Evolutionary conservation across 1,139 yeast genomes (phyloP), one percentile per base, ranked within the genome.

Genomic region (Geotrichum restrictum): DNA sequence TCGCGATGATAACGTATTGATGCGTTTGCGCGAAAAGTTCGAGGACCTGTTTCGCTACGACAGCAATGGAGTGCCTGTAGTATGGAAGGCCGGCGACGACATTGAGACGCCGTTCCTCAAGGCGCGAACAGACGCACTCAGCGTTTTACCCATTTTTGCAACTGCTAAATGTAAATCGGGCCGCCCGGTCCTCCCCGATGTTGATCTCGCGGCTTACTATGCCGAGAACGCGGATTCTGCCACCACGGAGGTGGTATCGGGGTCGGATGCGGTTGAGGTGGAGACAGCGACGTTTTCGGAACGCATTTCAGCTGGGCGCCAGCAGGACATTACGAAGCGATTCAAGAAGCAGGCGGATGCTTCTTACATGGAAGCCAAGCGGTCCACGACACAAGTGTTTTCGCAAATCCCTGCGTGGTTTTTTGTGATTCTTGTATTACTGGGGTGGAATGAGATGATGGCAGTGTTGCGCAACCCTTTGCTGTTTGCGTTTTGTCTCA

Each of bases 401-500:
- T 88, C 96, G 0, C 84, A 85, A 56, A 84, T 93, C 55, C 98
- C 98, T 3, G 74, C 83, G 62, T 94, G 85, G 73, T 80, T 93
- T 56, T 88, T 88, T 69, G 72, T 82, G 21, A 66, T 93, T 6
- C 73, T 93, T 22, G 69, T 85, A 2, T 81, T 87, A 6, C 74
- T 93, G 32, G 98, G 98, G 13, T 93, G 97, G 97, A 91, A 91
- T 69, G 98, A 94, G 74, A 85, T 93, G 62, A 80, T 89, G 85
- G 85, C 95, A 7, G 81, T 93, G 21, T 65, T 93, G 48, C 78
- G 95, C 58, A 91, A 88, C 67, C 98, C 98, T 29, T 64, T 86
- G 22, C 76, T 58, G 61, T 83, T 89, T 62, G 73, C 88, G 18
- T 70, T 84, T 51, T 63, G 80, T 7, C 58, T 80, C 10, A 64